phyloP scores from a whole-genome alignment of 495 filamentous ascomycete genomes.

The Tuber indicum region DNA sequence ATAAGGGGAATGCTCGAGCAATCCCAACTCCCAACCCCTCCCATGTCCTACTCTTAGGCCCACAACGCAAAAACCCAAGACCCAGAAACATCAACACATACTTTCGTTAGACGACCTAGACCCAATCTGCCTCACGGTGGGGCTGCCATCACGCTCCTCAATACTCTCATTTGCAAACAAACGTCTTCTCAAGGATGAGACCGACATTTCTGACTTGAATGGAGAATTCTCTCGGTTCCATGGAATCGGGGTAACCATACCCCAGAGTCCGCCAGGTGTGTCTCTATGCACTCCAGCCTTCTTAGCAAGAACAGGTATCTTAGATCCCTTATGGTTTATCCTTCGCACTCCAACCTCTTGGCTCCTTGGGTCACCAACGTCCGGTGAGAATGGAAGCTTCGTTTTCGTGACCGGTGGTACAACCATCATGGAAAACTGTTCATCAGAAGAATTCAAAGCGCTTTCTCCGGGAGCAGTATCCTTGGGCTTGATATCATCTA shows the following conservation, averaged over 20 bases:
- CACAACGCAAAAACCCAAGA: neutral
- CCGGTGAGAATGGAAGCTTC: neutral
- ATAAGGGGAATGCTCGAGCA: neutral
- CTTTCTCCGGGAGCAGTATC: neutral
- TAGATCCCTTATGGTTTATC: neutral
- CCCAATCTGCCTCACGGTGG: neutral
- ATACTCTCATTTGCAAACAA: neutral
- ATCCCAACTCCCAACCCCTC: neutral
- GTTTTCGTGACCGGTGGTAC: neutral
- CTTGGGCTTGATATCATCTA: neutral
- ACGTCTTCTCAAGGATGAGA: neutral
- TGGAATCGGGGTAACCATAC: neutral
- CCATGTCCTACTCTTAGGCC: neutral
- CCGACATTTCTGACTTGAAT: neutral
- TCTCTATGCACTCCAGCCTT: neutral
- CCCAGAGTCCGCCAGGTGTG: neutral
- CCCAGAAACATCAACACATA: neutral
- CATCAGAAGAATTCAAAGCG: neutral
- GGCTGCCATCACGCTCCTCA: neutral
- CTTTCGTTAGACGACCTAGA: neutral
- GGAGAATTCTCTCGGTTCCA: neutral
- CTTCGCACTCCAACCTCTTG: neutral
- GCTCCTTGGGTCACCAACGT: neutral
- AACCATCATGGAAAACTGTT: neutral
- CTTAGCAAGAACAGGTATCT: neutral